Percentiles rank a stretch among this genome's conserved stretches.
These are phyloP conservation scores for Juglanconis sp. DNA, from an alignment of 2,329 filamentous ascomycete species.

Conservation along the genomic window DNA sequence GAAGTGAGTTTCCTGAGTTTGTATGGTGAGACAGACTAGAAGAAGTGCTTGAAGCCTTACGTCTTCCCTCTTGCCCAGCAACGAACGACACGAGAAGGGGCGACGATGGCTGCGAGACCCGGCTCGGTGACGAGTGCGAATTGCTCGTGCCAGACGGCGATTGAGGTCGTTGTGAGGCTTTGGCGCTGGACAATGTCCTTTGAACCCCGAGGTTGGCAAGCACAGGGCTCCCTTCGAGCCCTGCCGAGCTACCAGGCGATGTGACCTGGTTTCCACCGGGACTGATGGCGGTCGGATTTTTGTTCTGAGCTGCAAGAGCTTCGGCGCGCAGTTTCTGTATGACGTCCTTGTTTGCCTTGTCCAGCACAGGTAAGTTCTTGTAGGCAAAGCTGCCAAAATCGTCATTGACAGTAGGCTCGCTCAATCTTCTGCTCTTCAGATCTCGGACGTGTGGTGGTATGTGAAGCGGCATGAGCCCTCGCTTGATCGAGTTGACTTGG, in stretches of 20 bases:
- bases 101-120: slow-evolving; percentile 75
- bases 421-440: slow-evolving; percentile 79
- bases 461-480: slow-evolving; percentile 89
- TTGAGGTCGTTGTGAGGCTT: slow-evolving; percentile 72
- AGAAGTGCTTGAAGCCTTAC: slow-evolving; percentile 89
- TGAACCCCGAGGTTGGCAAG: slow-evolving; percentile 72
- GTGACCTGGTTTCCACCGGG: slow-evolving; percentile 41
- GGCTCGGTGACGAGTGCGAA: slow-evolving; percentile 80
- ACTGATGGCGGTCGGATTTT: slow-evolving; percentile 42
- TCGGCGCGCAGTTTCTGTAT: slow-evolving; percentile 94
- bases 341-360: slow-evolving; percentile 98
- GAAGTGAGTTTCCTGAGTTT: slow-evolving; percentile 56
- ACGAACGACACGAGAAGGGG: slow-evolving; percentile 97
- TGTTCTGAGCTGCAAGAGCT: slow-evolving; percentile 68
- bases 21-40: slow-evolving; percentile 78
- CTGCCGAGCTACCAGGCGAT: slow-evolving; percentile 59
- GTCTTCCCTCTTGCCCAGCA: slow-evolving; percentile 74
- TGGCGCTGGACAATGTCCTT: slow-evolving; percentile 78
- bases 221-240: slow-evolving; percentile 79
- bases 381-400: slow-evolving; percentile 97
- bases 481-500: slow-evolving; percentile 84
- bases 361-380: slow-evolving; percentile 93
- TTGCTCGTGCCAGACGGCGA: slow-evolving; percentile 82
- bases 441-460: slow-evolving; percentile 96
- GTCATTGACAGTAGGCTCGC: slow-evolving; percentile 82